These are phyloP conservation scores for Papilionanthe hybrid DNA, from an alignment of 116 monocot genomes.

Conservation along the genomic window DNA sequence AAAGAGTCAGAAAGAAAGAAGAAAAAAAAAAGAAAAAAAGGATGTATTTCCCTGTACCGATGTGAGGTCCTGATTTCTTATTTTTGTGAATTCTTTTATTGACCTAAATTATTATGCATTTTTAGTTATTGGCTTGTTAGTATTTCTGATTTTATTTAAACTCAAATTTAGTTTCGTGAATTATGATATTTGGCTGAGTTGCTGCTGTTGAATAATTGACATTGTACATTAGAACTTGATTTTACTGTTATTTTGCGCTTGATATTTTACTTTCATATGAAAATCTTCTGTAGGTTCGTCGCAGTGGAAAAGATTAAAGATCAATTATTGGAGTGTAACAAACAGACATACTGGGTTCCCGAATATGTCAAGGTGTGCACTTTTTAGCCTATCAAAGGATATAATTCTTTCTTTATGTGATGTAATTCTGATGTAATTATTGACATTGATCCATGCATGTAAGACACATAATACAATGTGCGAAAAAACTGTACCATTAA, in stretches of 20 bases:
- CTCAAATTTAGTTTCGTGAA: neutral
- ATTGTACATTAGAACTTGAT: neutral
- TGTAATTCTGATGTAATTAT: neutral
- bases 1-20: no score
- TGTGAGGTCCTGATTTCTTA: no score
- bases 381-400: neutral
- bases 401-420: neutral
- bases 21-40: no score
- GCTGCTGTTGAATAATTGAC: neutral
- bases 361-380: constrained; percentile 81
- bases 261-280: neutral
- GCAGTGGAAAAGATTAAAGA: constrained; percentile 95
- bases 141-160: neutral
- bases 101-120: no score
- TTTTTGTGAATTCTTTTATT: no score
- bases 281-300: constrained; percentile 59
- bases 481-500: neutral
- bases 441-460: neutral
- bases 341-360: constrained; percentile 97
- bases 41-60: neutral
- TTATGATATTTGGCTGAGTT: neutral
- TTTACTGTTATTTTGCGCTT: neutral
- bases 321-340: constrained; percentile 78
- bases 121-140: no score
- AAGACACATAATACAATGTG: neutral